Evolutionary conservation across 176 grass and related monocot genomes (phyloP).

Genomic region (Alopecurus myosuroides): DNA sequence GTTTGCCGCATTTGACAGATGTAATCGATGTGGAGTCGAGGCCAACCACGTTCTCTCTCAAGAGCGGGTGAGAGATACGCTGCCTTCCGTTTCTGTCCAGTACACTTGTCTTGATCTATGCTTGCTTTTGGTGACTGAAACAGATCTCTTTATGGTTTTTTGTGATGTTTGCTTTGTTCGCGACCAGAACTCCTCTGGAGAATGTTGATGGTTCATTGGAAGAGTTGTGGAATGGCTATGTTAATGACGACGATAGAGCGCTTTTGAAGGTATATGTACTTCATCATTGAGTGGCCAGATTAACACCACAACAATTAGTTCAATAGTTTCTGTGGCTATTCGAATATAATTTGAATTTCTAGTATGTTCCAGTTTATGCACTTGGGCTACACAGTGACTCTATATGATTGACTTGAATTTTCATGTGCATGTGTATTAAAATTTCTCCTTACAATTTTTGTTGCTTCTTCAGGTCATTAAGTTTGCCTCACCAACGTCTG

Average conservation of each 20-base stretch:
- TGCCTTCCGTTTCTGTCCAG: not conserved
- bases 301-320: not conserved
- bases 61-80: slow-evolving; percentile 54
- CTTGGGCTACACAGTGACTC: not conserved
- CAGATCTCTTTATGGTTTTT: not conserved
- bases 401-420: not conserved
- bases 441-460: not conserved
- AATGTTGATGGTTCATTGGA: slow-evolving; percentile 42
- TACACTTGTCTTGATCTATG: not conserved
- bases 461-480: slow-evolving; percentile 74
- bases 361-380: not conserved
- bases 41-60: slow-evolving; percentile 84
- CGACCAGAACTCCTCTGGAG: slow-evolving; percentile 50
- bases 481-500: slow-evolving; percentile 81
- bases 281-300: slow-evolving; percentile 2
- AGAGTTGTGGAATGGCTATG: slow-evolving; percentile 82
- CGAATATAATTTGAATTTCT: not conserved
- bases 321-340: not conserved
- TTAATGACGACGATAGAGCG: slow-evolving; percentile 90
- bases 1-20: slow-evolving; percentile 83
- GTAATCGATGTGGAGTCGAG: slow-evolving; percentile 70
- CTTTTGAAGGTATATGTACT: slow-evolving; percentile 82
- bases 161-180: slow-evolving; percentile 22
- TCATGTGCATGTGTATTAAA: not conserved
- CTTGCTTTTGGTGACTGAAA: not conserved